These are phyloP conservation scores for Schizochytrium sp. DNA, from an alignment of 108 stramenopile genomes.

Conservation along the genomic window DNA sequence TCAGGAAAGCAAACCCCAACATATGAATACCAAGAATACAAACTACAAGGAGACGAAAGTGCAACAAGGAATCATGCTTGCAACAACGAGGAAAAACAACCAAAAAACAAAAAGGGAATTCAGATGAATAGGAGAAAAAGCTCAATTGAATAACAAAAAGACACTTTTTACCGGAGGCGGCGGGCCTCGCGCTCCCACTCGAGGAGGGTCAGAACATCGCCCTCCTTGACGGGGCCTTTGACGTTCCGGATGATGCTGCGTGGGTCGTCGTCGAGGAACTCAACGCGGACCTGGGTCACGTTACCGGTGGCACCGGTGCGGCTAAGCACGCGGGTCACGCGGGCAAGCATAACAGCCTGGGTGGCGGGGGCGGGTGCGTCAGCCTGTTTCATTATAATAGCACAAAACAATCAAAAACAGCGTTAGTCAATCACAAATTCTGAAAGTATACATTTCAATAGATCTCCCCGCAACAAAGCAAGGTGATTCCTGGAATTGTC, in stretches of 20 bases:
- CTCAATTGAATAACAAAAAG: neutral
- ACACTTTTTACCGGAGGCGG: constrained; percentile 89
- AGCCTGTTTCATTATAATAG: constrained; percentile 34
- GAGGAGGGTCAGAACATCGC: constrained; percentile 96
- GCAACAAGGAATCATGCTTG: neutral
- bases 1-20: no score
- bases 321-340: constrained; percentile 93
- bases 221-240: constrained; percentile 99
- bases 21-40: no score
- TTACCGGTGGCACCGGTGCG: constrained; percentile 99
- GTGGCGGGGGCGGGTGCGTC: constrained; percentile 48
- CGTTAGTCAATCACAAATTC: neutral
- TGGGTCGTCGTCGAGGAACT: constrained; percentile 96
- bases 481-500: no score
- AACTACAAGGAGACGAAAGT: neutral
- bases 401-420: neutral
- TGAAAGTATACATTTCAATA: neutral
- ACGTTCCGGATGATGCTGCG: constrained; percentile 98
- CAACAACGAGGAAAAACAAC: neutral
- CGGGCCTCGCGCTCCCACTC: constrained; percentile 99
- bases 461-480: neutral
- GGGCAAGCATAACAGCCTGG: constrained; percentile 60
- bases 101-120: neutral
- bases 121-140: constrained; percentile 10
- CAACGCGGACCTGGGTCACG: constrained; percentile 99